Evolutionary conservation across 1,139 yeast species (phyloP).

Genomic region (Debaryomyces psychrophilus): DNA sequence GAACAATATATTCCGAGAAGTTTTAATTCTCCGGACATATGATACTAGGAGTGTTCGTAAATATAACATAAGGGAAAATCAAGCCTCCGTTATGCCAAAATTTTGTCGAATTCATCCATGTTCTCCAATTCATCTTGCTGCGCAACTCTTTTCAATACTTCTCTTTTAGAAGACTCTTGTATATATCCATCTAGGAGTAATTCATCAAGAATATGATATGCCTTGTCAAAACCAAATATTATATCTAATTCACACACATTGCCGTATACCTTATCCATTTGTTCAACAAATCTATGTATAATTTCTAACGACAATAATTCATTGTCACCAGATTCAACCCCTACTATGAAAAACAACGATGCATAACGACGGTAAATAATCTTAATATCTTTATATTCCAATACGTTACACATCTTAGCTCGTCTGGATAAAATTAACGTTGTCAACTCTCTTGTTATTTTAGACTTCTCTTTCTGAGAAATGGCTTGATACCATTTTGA

Average conservation of each 20-base stretch:
- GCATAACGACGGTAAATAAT: conserved; percentile 92
- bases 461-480: conserved; percentile 79
- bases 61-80: not conserved
- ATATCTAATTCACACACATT: conserved; percentile 93
- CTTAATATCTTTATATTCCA: conserved; percentile 88
- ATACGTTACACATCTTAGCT: conserved; percentile 93
- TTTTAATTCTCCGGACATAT: not conserved
- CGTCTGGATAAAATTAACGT: conserved; percentile 83
- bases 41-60: not conserved
- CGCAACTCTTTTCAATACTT: conserved; percentile 72
- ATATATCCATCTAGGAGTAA: conserved; percentile 80
- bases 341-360: conserved; percentile 85
- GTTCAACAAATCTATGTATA: conserved; percentile 92
- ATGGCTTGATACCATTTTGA: conserved; percentile 91
- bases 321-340: conserved; percentile 81
- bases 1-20: no score
- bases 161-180: conserved; percentile 82
- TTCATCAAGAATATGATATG: conserved; percentile 90
- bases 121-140: conserved; percentile 72
- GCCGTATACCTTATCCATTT: conserved; percentile 96
- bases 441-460: conserved; percentile 82
- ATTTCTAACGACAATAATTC: conserved; percentile 84
- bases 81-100: conserved; percentile 27
- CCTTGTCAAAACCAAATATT: conserved; percentile 91
- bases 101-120: conserved; percentile 52